Evolutionary conservation across 805 yeast genomes (phyloP).

Genomic region (Tetrapisispora fleetii): DNA sequence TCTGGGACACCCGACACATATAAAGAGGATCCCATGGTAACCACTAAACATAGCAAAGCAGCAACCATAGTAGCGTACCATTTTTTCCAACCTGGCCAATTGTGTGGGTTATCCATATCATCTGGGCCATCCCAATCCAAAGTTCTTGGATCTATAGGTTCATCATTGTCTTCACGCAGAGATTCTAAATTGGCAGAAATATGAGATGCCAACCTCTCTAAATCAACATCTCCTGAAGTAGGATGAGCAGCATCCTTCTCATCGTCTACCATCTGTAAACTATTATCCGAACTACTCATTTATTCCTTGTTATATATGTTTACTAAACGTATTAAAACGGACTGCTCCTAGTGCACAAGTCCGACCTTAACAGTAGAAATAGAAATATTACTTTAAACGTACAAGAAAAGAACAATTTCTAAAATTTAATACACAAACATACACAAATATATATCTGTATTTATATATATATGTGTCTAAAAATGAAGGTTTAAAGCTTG

Average conservation of each 20-base stretch:
- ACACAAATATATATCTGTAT: too few species aligned
- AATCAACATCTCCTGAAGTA: background rate
- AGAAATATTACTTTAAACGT: too few species aligned
- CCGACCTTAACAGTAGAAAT: too few species aligned
- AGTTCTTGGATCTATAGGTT: conserved; percentile 29
- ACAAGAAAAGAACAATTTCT: too few species aligned
- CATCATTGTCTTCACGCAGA: conserved; percentile 1
- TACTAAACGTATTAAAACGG: too few species aligned
- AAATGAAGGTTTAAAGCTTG: too few species aligned
- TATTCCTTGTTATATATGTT: background rate
- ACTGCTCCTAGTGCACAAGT: too few species aligned
- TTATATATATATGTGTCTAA: too few species aligned
- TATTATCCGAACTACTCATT: background rate
- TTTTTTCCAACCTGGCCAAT: conserved; percentile 55
- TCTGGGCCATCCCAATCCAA: conserved; percentile 53
- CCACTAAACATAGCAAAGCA: conserved; percentile 56
- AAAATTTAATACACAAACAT: too few species aligned
- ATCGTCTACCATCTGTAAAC: background rate
- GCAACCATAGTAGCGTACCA: conserved; percentile 59
- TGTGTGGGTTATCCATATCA: conserved; percentile 56
- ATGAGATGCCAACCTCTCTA: background rate
- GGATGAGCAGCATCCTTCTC: background rate
- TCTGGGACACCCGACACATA: conserved; percentile 57
- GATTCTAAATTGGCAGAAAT: background rate
- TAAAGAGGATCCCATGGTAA: conserved; percentile 67